Evolutionary conservation across 805 yeast genomes (phyloP).

Genomic region (Clavispora fructus): DNA sequence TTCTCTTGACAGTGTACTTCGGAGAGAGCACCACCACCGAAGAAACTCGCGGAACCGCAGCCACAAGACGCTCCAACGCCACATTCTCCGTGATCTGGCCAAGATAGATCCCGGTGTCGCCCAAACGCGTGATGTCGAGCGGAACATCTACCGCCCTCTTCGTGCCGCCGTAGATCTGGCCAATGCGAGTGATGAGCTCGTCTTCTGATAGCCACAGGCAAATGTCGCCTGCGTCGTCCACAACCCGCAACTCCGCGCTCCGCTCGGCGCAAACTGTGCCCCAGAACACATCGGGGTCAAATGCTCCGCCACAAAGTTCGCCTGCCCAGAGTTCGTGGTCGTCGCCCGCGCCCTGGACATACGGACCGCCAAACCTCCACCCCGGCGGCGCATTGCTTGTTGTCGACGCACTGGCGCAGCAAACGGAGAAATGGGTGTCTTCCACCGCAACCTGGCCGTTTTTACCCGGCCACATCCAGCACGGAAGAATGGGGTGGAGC

Average conservation of each 20-base stretch:
- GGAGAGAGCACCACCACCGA: conserved; percentile 23
- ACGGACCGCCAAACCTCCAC: conserved; percentile 26
- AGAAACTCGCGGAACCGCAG: background rate
- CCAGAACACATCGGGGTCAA: conserved; percentile 61
- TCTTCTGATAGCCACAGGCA: conserved; percentile 19
- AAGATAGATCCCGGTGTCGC: conserved; percentile 22
- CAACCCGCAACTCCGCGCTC: conserved; percentile 8
- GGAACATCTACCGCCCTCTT: background rate
- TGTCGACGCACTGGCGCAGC: conserved; percentile 13
- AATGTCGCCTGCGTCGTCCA: conserved; percentile 21
- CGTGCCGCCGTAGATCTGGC: conserved; percentile 6
- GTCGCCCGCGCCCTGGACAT: conserved; percentile 93
- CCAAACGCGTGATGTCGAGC: conserved; percentile 11
- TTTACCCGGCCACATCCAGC: conserved; percentile 63
- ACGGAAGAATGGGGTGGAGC: conserved; percentile 52
- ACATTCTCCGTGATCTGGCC: conserved; percentile 21
- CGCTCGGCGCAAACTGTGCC: conserved; percentile 12
- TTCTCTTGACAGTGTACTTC: background rate
- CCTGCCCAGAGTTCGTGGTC: conserved; percentile 83
- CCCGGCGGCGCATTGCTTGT: conserved; percentile 2
- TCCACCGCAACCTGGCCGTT: background rate
- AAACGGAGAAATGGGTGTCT: conserved; percentile 3
- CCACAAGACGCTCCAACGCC: conserved; percentile 4
- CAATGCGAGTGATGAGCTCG: conserved; percentile 17
- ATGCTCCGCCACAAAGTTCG: conserved; percentile 36